Conservation (phyloP, 768 basidiomycete species). For the Hirschioporus abietinus region DNA sequence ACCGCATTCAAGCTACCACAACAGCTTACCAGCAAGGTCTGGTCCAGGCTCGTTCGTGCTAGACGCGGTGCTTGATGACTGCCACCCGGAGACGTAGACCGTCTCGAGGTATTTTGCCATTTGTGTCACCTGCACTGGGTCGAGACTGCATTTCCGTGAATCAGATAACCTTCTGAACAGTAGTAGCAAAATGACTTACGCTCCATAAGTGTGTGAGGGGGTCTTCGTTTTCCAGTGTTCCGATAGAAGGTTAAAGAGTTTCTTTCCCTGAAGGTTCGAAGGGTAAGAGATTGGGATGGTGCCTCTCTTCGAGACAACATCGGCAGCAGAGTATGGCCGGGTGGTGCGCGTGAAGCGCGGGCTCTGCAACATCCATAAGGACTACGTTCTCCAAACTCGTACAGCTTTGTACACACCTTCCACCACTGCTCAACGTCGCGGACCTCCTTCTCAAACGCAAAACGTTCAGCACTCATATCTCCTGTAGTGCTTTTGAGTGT, state of each 20-base stretch:
- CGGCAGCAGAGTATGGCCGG: conserved; percentile 88
- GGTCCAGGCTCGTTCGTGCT: conserved; percentile 96
- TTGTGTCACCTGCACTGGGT: conserved; percentile 96
- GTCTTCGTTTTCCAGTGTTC: conserved; percentile 74
- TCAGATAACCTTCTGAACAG: not conserved
- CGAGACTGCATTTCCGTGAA: conserved; percentile 56
- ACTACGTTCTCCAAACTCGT: not conserved
- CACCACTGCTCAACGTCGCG: conserved; percentile 86
- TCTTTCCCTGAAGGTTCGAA: conserved; percentile 79
- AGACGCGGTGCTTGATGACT: conserved; percentile 89
- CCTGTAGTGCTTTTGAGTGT: not conserved
- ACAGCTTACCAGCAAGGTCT: conserved; percentile 83
- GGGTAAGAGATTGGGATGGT: conserved; percentile 83
- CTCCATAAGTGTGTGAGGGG: conserved; percentile 95
- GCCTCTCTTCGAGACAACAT: conserved; percentile 93
- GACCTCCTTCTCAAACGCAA: conserved; percentile 75
- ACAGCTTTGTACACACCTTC: conserved; percentile 51
- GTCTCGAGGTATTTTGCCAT: conserved; percentile 99
- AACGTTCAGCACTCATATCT: conserved; percentile 38
- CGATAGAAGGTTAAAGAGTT: conserved; percentile 71
- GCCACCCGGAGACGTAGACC: conserved; percentile 97
- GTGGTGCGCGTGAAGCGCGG: conserved; percentile 83
- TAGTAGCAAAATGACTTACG: conserved; percentile 55
- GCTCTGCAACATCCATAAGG: conserved; percentile 40
- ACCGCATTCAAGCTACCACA: not conserved